A percentile compares a stretch with the other conserved stretches of the same genome.
These are phyloP conservation scores for Suhomyces chickasaworum DNA, from an alignment of 1,139 yeast species.

Conservation along the genomic window DNA sequence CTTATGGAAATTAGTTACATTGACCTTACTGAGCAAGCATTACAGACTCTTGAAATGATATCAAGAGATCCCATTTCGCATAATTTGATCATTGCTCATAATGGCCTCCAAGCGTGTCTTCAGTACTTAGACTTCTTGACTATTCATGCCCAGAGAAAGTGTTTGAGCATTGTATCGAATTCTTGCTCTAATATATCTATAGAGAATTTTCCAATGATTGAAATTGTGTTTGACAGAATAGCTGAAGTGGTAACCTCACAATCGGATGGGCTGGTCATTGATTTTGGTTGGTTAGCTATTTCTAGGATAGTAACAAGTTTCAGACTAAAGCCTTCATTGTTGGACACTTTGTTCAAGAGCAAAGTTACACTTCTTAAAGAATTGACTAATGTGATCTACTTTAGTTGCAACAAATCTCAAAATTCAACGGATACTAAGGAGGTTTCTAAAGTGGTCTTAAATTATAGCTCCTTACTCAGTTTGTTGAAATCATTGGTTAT, in stretches of 20 bases:
- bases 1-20: conserved; percentile 77
- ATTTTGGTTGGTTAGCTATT: conserved; percentile 68
- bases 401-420: conserved; percentile 33
- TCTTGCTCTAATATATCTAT: conserved; percentile 57
- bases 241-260: conserved; percentile 62
- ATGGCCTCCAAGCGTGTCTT: conserved; percentile 69
- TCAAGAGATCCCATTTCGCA: conserved; percentile 57
- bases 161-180: conserved; percentile 75
- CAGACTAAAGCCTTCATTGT: conserved; percentile 41
- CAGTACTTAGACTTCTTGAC: conserved; percentile 86
- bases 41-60: conserved; percentile 73
- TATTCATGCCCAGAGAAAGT: conserved; percentile 84
- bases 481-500: conserved; percentile 47
- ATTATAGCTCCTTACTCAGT: conserved; percentile 37
- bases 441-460: conserved; percentile 26
- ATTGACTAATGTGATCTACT: conserved; percentile 29
- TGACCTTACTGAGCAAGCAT: conserved; percentile 90
- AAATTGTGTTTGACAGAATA: conserved; percentile 62
- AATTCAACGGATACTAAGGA: conserved; percentile 17
- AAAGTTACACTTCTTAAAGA: conserved; percentile 30
- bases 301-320: conserved; percentile 63
- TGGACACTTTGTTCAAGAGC: conserved; percentile 48
- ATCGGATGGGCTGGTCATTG: conserved; percentile 64
- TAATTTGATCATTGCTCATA: conserved; percentile 52
- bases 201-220: conserved; percentile 48